Evolutionary conservation across 257 asterid genomes (phyloP).

Genomic region (Solanum clarkiae): DNA sequence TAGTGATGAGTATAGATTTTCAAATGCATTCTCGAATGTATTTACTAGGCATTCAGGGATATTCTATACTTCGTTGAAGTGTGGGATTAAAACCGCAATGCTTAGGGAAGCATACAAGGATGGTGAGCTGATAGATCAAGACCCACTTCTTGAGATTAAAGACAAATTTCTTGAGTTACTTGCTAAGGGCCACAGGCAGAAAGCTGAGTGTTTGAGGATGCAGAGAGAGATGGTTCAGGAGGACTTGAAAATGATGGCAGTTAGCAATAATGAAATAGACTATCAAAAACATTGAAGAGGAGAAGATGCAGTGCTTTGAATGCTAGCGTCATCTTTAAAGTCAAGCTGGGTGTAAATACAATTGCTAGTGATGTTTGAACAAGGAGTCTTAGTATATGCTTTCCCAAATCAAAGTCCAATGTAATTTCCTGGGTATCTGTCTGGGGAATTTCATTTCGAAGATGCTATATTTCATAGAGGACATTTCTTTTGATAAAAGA

Average conservation of each 20-base stretch:
- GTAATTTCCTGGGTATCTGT: neutral
- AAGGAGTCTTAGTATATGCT: neutral
- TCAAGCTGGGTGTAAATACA: neutral
- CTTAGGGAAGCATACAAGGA: constrained; percentile 86
- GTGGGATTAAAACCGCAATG: constrained; percentile 80
- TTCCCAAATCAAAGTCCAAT: neutral
- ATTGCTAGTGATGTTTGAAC: neutral
- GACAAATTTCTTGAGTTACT: constrained; percentile 62
- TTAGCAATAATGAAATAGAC: neutral
- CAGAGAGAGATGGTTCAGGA: constrained; percentile 22
- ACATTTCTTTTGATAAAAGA: neutral
- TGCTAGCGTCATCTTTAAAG: neutral
- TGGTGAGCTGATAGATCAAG: constrained; percentile 24
- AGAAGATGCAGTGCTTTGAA: neutral
- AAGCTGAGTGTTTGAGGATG: constrained; percentile 37
- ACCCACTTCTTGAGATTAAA: constrained; percentile 40
- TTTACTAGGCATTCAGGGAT: constrained; percentile 87
- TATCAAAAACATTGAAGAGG: neutral
- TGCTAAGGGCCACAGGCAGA: constrained; percentile 44
- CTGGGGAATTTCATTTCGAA: neutral
- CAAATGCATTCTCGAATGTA: constrained; percentile 62
- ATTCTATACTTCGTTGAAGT: constrained; percentile 74
- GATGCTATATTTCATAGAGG: neutral
- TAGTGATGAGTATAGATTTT: constrained; percentile 65
- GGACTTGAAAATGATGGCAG: constrained; percentile 36